A percentile compares a stretch with the other conserved stretches of the same genome.
Evolutionary conservation across 1,284 basidiomycete genomes (phyloP).

Genomic region (Acaromyces ingoldii): DNA sequence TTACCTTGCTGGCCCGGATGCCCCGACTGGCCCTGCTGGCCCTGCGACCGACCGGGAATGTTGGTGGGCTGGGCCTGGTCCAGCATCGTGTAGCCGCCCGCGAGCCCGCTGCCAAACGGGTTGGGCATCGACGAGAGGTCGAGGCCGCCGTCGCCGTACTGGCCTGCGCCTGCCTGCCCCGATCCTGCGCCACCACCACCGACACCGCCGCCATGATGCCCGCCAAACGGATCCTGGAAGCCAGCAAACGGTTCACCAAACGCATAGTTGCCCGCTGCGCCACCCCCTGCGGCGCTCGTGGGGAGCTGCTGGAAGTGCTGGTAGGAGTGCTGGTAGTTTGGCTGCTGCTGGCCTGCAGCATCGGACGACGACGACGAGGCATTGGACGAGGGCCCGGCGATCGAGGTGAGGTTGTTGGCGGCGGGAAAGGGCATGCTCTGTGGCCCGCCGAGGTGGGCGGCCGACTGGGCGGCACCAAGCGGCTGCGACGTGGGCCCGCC

Average conservation of each 20-base stretch:
- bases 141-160: background rate
- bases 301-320: slow-evolving; percentile 8
- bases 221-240: too few species aligned
- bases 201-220: too few species aligned
- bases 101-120: slow-evolving; percentile 34
- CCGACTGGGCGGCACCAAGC: slow-evolving; percentile 23
- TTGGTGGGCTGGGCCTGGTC: slow-evolving; percentile 13
- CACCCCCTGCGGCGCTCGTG: background rate
- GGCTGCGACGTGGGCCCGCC: slow-evolving; percentile 16
- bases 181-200: too few species aligned
- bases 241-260: too few species aligned
- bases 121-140: slow-evolving; percentile 12
- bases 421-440: slow-evolving; percentile 40
- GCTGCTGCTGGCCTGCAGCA: slow-evolving; percentile 15
- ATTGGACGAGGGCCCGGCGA: background rate
- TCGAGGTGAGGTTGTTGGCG: slow-evolving; percentile 11
- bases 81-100: slow-evolving; percentile 34
- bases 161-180: background rate
- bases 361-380: slow-evolving; percentile 7
- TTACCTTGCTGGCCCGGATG: too few species aligned
- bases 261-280: background rate
- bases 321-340: background rate
- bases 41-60: background rate
- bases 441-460: slow-evolving; percentile 34
- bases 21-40: slow-evolving; percentile 6